A percentile compares a stretch with the other conserved stretches of the same genome.
Conservation (phyloP, 176 grass and related monocot genomes). For the Aegilops umbellulata region DNA sequence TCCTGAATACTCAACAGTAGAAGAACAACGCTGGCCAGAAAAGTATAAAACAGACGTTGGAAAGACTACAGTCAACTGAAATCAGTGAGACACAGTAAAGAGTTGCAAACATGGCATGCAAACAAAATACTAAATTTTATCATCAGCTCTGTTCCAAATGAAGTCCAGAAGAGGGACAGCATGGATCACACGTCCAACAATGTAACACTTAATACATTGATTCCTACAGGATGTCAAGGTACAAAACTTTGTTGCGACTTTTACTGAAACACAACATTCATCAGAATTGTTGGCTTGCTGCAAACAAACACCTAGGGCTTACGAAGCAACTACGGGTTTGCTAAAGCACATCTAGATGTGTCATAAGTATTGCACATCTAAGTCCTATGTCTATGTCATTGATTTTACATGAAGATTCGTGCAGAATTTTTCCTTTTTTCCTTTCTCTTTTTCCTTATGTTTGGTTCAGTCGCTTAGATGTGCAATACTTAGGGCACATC, state of each 20-base stretch:
- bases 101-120: neutral
- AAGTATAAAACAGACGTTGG: neutral
- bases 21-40: neutral
- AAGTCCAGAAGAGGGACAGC: neutral
- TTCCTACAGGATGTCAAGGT: conserved; percentile 14
- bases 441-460: no score
- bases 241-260: neutral
- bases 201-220: neutral
- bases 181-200: neutral
- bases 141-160: neutral
- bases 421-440: no score
- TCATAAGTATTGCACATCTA: no score
- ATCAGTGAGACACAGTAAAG: conserved; percentile 8
- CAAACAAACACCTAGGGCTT: neutral
- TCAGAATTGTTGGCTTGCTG: neutral
- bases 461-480: no score
- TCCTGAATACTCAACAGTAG: neutral
- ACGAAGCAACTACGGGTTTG: neutral
- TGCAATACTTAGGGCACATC: no score
- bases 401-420: no score
- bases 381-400: no score
- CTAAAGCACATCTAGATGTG: no score
- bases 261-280: neutral
- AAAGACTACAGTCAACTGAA: neutral
- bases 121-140: neutral